Conservation (phyloP, 2,329 filamentous ascomycete genomes). For the Plenodomus biglobosus region DNA sequence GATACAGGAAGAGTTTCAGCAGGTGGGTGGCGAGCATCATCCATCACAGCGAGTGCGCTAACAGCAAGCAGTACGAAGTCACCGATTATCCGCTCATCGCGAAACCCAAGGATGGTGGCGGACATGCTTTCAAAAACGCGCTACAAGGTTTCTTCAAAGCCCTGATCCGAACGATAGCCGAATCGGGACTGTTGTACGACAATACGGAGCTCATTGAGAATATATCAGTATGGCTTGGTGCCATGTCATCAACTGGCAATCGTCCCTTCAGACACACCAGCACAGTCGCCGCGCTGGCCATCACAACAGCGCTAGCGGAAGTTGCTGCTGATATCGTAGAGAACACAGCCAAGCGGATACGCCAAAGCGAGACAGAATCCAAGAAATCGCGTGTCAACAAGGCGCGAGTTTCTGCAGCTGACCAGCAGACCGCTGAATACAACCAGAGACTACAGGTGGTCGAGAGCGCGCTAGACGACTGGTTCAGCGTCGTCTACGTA, state of each 20-base stretch:
- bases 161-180: slow-evolving; percentile 75
- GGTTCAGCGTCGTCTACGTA: slow-evolving; percentile 90
- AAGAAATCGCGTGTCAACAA: slow-evolving; percentile 76
- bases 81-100: slow-evolving; percentile 91
- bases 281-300: slow-evolving; percentile 78
- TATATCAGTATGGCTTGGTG: slow-evolving; percentile 82
- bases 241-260: slow-evolving; percentile 84
- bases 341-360: slow-evolving; percentile 72
- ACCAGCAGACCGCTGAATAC: slow-evolving; percentile 70
- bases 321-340: slow-evolving; percentile 71
- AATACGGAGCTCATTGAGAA: slow-evolving; percentile 81
- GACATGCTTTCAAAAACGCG: slow-evolving; percentile 73
- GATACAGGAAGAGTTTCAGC: slow-evolving; percentile 84
- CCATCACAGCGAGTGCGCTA: slow-evolving; percentile 3
- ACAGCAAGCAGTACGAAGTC: slow-evolving; percentile 62
- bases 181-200: slow-evolving; percentile 78
- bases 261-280: slow-evolving; percentile 93
- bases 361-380: slow-evolving; percentile 76
- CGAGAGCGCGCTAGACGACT: slow-evolving; percentile 74
- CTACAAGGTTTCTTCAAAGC: slow-evolving; percentile 78
- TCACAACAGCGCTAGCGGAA: slow-evolving; percentile 75
- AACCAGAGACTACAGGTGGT: slow-evolving; percentile 69
- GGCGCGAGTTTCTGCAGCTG: slow-evolving; percentile 70
- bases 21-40: slow-evolving; percentile 54
- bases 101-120: slow-evolving; percentile 74